These are phyloP conservation scores for Solanum pennellii DNA, from an alignment of 257 asterid genomes.

Conservation along the genomic window DNA sequence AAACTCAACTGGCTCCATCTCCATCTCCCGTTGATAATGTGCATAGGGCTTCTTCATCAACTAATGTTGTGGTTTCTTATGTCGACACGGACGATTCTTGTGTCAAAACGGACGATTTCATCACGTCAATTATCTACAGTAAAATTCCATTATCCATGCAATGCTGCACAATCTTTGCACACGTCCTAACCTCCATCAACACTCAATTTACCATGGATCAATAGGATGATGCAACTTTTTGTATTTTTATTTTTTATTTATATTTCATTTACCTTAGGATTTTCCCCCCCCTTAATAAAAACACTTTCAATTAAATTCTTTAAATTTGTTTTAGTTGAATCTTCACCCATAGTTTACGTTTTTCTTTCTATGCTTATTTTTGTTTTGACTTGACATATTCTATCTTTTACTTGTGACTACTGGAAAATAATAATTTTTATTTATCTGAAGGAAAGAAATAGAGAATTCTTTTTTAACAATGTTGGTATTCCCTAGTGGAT, in stretches of 20 bases:
- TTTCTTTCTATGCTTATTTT: background rate
- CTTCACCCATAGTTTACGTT: background rate
- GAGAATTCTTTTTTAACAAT: background rate
- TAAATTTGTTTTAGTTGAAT: background rate
- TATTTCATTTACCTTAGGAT: background rate
- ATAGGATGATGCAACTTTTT: background rate
- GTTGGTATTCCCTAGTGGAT: background rate
- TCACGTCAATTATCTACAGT: background rate
- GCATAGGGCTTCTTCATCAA: background rate
- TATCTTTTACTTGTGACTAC: background rate
- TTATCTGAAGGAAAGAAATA: too few species aligned
- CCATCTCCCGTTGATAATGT: background rate
- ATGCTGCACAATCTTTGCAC: conserved; percentile 6
- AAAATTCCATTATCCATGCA: background rate
- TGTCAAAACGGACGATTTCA: background rate
- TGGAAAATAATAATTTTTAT: background rate
- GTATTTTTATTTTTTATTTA: too few species aligned
- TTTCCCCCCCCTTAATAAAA: too few species aligned
- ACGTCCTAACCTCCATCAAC: background rate
- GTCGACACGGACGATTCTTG: background rate
- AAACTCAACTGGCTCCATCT: background rate
- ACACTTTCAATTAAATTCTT: too few species aligned
- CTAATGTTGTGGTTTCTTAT: background rate
- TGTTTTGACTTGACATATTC: background rate
- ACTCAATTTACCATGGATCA: background rate